Evolutionary conservation across 2,329 filamentous ascomycete genomes (phyloP).

Genomic region (Mycosphaerella sp.): DNA sequence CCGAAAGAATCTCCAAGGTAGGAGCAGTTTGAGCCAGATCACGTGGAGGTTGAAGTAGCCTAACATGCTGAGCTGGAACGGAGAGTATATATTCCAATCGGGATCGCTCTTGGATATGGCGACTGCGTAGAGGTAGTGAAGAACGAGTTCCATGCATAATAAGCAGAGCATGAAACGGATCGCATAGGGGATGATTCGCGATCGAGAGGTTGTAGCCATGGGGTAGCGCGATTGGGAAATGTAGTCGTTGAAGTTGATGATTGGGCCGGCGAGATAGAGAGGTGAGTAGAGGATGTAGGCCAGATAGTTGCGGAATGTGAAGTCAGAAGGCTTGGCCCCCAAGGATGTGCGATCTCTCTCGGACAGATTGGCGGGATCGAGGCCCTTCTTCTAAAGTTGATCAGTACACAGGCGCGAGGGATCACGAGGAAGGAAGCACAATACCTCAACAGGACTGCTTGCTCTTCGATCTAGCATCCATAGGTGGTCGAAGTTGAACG

Average conservation of each 20-base stretch:
- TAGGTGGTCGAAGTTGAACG: conserved; percentile 95
- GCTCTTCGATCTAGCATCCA: conserved; percentile 69
- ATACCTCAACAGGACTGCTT: conserved; percentile 73
- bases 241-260: conserved; percentile 97
- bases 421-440: conserved; percentile 26
- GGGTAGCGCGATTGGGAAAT: conserved; percentile 75
- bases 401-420: conserved; percentile 45
- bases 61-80: conserved; percentile 80
- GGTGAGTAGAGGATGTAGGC: conserved; percentile 88
- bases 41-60: conserved; percentile 95
- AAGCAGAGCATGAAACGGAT: conserved; percentile 74
- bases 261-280: conserved; percentile 85
- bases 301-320: conserved; percentile 75
- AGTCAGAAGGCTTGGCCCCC: conserved; percentile 65
- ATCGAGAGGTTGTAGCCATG: conserved; percentile 58
- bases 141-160: conserved; percentile 80
- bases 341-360: conserved; percentile 79
- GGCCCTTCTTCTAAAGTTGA: conserved; percentile 87
- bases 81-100: conserved; percentile 74
- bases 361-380: conserved; percentile 78
- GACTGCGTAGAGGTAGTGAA: conserved; percentile 89
- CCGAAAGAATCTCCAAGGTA: conserved; percentile 97
- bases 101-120: conserved; percentile 80
- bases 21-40: conserved; percentile 94
- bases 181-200: conserved; percentile 71